Evolutionary conservation across 805 yeast species (phyloP).

Genomic region (Clavispora phyllophila): DNA sequence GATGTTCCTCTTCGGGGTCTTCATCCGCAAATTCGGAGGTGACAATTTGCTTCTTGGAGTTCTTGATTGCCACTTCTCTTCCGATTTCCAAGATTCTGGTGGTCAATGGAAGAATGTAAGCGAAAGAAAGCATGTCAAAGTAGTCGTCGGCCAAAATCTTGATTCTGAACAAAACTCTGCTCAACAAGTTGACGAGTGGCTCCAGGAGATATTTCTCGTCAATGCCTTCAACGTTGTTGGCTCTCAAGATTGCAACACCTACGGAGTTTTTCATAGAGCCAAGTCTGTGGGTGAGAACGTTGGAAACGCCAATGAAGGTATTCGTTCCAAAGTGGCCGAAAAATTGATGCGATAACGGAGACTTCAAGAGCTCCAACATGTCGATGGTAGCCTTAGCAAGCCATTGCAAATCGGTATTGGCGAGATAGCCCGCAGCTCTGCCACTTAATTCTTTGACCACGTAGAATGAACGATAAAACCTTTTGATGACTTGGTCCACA

Average conservation of each 20-base stretch:
- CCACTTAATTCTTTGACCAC: constrained; percentile 50
- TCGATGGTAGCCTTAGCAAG: constrained; percentile 57
- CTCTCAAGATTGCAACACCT: constrained; percentile 68
- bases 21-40: constrained; percentile 75
- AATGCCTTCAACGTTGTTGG: constrained; percentile 42
- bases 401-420: constrained; percentile 69
- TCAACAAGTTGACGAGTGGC: constrained; percentile 48
- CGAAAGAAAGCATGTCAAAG: constrained; percentile 61
- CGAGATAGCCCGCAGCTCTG: constrained; percentile 29
- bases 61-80: constrained; percentile 48
- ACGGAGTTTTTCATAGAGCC: constrained; percentile 47
- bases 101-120: constrained; percentile 72
- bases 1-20: constrained; percentile 83
- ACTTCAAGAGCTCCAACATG: constrained; percentile 42
- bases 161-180: constrained; percentile 69
- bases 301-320: constrained; percentile 52
- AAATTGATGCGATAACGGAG: constrained; percentile 26
- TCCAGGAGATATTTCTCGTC: constrained; percentile 46
- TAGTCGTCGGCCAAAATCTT: constrained; percentile 70
- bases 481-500: constrained; percentile 34
- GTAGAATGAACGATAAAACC: constrained; percentile 45
- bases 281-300: constrained; percentile 46
- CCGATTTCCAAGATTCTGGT: constrained; percentile 65
- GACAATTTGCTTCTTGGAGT: constrained; percentile 44
- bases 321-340: constrained; percentile 42